phyloP scores from a whole-genome alignment of 2,329 filamentous ascomycete species.

The Taxawa tesnikishii region DNA sequence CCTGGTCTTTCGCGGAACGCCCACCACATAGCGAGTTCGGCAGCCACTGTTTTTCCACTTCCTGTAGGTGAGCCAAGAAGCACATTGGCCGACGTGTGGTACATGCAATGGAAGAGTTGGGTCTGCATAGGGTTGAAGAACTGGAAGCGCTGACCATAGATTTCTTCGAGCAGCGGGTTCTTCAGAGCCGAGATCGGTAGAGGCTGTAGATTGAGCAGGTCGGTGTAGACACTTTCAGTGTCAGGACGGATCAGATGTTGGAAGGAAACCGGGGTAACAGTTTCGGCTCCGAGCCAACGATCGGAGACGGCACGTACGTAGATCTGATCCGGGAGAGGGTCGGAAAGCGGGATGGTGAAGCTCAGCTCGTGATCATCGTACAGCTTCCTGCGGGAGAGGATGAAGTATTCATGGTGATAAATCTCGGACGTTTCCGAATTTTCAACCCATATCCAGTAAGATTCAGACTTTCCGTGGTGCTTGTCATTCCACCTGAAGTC shows the following conservation, averaged over 20 bases:
- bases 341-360: slow-evolving; percentile 90
- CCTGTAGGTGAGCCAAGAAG: slow-evolving; percentile 91
- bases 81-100: slow-evolving; percentile 84
- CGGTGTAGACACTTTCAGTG: slow-evolving; percentile 94
- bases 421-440: slow-evolving; percentile 97
- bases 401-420: slow-evolving; percentile 95
- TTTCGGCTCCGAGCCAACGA: slow-evolving; percentile 92
- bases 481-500: slow-evolving; percentile 94
- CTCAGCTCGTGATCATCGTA: slow-evolving; percentile 95
- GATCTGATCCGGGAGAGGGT: slow-evolving; percentile 88
- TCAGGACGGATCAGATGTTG: slow-evolving; percentile 95
- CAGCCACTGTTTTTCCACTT: slow-evolving; percentile 93
- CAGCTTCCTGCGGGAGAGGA: slow-evolving; percentile 77
- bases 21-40: slow-evolving; percentile 98
- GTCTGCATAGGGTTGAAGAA: slow-evolving; percentile 99
- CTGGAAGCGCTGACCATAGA: slow-evolving; percentile 80
- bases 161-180: slow-evolving; percentile 73
- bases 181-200: slow-evolving; percentile 77
- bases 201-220: slow-evolving; percentile 82
- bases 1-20: slow-evolving; percentile 88
- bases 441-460: slow-evolving; percentile 98
- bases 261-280: slow-evolving; percentile 88
- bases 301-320: slow-evolving; percentile 93
- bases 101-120: slow-evolving; percentile 93
- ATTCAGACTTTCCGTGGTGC: slow-evolving; percentile 85